Evolutionary conservation across 2,329 filamentous ascomycete species (phyloP).

Genomic region (Aureobasidium sp.): DNA sequence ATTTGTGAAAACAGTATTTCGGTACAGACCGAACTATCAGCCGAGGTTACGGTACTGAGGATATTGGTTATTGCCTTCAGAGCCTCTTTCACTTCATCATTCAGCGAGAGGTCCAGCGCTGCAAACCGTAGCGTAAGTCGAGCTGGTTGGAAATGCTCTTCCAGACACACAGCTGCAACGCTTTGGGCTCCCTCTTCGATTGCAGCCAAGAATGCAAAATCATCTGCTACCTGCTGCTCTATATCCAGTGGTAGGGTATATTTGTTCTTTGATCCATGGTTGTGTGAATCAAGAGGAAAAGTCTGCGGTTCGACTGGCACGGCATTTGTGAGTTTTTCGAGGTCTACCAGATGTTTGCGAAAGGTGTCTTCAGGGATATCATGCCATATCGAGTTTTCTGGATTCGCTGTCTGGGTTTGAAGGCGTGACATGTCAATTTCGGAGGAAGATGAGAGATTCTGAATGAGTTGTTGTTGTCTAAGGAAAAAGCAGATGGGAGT

Average conservation of each 20-base stretch:
- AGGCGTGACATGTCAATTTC: slow-evolving; percentile 1
- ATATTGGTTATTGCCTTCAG: background rate
- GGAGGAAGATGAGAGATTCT: background rate
- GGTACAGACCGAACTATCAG: background rate
- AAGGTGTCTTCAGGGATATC: background rate
- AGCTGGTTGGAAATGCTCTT: background rate
- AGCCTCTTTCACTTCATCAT: background rate
- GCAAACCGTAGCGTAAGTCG: slow-evolving; percentile 1
- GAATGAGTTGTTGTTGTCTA: background rate
- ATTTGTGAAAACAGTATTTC: background rate
- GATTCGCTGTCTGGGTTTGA: background rate
- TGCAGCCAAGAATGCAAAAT: slow-evolving; percentile 9
- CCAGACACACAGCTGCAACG: slow-evolving; percentile 3
- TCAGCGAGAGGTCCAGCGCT: slow-evolving; percentile 3
- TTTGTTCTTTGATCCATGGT: background rate
- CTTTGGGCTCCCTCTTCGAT: slow-evolving; percentile 11
- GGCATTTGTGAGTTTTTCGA: slow-evolving; percentile 4
- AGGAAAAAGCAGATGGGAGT: background rate
- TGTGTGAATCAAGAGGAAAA: background rate
- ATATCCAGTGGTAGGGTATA: background rate
- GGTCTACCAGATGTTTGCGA: slow-evolving; percentile 6
- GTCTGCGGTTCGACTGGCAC: slow-evolving; percentile 1
- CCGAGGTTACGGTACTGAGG: background rate
- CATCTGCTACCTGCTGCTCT: slow-evolving; percentile 5
- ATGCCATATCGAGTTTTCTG: slow-evolving; percentile 1